Base-by-base conservation (phyloP, 441 rosid species). In the Adansonia grandidieri region DNA sequence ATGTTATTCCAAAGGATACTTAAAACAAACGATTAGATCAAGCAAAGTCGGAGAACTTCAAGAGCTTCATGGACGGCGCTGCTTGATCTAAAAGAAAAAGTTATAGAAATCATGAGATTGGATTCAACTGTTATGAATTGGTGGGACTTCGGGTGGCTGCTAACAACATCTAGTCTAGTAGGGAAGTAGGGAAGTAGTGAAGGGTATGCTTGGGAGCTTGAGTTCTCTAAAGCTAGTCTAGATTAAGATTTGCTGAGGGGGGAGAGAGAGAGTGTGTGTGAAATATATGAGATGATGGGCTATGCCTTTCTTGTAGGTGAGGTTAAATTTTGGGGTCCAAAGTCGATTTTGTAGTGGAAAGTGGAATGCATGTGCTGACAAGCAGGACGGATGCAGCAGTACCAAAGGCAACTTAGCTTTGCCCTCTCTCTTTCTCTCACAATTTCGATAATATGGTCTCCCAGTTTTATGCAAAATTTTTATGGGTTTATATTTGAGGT, bases 281-380 rank as follows among this genome's bases (percentile, higher is more conserved):
- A 80, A 77, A 82, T 80, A 84, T 87, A 79, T 84, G 87, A 71
- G 81, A 71, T 42, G 79, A 75, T 76, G 78, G 85, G 84, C 79
- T 86, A 85, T 89, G 84, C 92, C 84, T 88, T 88, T 84, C 91
- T 81, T 89, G 88, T 50, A 78, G 84, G 82, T 51, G 88, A 85
- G 90, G 92, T 84, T 81, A 90, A 81, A 81, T 78, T 82, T 65
- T 74, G 80, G 93, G 90, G 89, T 88, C 89, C 93, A 88, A 90
- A 91, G 94, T 88, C 83, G 92, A 88, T 88, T 85, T 90, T 85
- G 94, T 77, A 87, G 93, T 87, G 93, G 93, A 90, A 93, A 93
- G 99, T 91, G 97, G 92, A 86, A 82, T 87, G 92, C 97, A 91
- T 95, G 98, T 92, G 97, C 85, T 92, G 92, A 90, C 97, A 90